Base-by-base conservation (phyloP, 2,329 filamentous ascomycete species). In the Colletotrichum paranaense region DNA sequence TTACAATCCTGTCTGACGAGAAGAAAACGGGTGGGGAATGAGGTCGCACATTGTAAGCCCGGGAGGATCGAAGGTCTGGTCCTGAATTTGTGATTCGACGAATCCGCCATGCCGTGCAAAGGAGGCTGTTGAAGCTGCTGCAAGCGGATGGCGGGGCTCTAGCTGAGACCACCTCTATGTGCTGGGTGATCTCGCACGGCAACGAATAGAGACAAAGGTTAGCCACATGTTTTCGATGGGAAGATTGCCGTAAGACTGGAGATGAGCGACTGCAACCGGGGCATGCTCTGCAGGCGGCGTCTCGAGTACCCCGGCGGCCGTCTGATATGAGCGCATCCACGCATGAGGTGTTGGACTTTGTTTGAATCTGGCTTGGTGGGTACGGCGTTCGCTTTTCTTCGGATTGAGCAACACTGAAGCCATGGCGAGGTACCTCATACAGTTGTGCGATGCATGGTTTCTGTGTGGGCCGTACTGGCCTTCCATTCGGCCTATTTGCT, bases 151-250 rank as follows among this genome's bases (percentile, higher is more conserved):
- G 53, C 35, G n/a, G 60, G 60, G 49, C 32, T 67, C 35, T 42
- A 66, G 56, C 71, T 57, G 56, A 71, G 71, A 71, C 71, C 49
- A 38, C 19, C 56, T 70, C 71, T 52, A 46, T 32, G 30, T 32
- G 30, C 70, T 56, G 56, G 67, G 22, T 35, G 67, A 71, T 71
- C 49, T 66, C 28, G 67, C 62, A 66, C 62, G 67, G 71, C 71
- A 62, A 71, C 67, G 62, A 73, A 66, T 73, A 58, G 49, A 57
- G 67, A 73, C 60, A 66, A 66, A 66, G 49, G 28, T 52, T 28
- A 52, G 62, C 71, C 71, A 66, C 71, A 73, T 70, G 56, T 59
- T 70, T 62, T 62, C 35, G 49, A 71, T 32, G 28, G 49, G 19
- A 70, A 53, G 24, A 62, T 62, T 57, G 46, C 55, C 46, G 46